These are phyloP conservation scores for Botryotinia calthae DNA, from an alignment of 2,329 filamentous ascomycete genomes.

Conservation along the genomic window DNA sequence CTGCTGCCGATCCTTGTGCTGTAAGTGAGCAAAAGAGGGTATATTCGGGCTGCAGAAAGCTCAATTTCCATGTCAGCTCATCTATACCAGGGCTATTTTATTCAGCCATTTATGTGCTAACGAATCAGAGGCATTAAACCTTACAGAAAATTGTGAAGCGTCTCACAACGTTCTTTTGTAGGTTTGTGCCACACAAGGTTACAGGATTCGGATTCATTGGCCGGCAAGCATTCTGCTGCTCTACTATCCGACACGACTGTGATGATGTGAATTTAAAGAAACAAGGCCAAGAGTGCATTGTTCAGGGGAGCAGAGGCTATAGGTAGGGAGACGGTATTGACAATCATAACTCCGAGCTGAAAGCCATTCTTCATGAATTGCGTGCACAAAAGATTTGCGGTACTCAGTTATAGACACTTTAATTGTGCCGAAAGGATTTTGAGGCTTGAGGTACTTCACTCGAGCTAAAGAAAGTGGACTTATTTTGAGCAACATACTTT, in stretches of 20 bases:
- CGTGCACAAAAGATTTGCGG: neutral
- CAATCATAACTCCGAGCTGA: neutral
- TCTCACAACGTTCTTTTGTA: conserved; percentile 1
- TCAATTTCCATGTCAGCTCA: neutral
- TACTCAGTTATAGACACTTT: neutral
- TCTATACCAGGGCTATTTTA: neutral
- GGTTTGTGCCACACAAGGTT: neutral
- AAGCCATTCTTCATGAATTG: neutral
- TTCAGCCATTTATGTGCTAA: neutral
- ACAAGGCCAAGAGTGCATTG: neutral
- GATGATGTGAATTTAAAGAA: neutral
- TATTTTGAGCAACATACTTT: neutral
- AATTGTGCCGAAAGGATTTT: neutral
- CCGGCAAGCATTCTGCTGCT: neutral
- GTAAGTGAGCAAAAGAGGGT: neutral
- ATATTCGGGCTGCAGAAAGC: neutral
- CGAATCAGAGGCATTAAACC: neutral
- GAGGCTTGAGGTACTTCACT: neutral
- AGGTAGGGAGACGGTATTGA: neutral
- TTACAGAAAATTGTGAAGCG: neutral
- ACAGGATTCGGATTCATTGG: neutral
- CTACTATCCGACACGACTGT: neutral
- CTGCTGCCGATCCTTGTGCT: neutral
- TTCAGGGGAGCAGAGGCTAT: neutral
- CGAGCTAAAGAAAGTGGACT: neutral